Evolutionary conservation across 805 yeast genomes (phyloP).

Genomic region (Candida morakotiae): DNA sequence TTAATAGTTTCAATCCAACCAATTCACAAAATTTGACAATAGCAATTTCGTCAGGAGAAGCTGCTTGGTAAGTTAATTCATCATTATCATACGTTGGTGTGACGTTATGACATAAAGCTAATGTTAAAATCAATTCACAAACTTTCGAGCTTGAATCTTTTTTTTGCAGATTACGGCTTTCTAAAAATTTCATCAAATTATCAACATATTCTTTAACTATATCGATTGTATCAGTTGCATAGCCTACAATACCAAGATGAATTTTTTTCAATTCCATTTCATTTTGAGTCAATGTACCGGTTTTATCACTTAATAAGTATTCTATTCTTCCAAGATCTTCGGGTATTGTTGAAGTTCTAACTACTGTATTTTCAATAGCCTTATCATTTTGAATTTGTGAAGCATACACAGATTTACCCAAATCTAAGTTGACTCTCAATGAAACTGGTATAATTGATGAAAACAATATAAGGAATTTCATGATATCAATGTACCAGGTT

Average conservation of each 20-base stretch:
- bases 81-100: slow-evolving; percentile 71
- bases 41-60: slow-evolving; percentile 98
- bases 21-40: slow-evolving; percentile 86
- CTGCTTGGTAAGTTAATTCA: slow-evolving; percentile 78
- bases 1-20: slow-evolving; percentile 76
- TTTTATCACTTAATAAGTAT: slow-evolving; percentile 86
- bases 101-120: slow-evolving; percentile 95
- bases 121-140: slow-evolving; percentile 72
- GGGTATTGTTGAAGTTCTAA: slow-evolving; percentile 95
- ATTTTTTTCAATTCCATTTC: slow-evolving; percentile 95
- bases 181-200: slow-evolving; percentile 17
- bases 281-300: slow-evolving; percentile 96
- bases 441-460: slow-evolving; percentile 97
- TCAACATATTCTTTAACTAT: slow-evolving; percentile 70
- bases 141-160: slow-evolving; percentile 69
- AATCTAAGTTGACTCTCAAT: slow-evolving; percentile 86
- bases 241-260: slow-evolving; percentile 89
- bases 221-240: slow-evolving; percentile 89
- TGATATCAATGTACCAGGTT: slow-evolving; percentile 85
- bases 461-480: slow-evolving; percentile 87
- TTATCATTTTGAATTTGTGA: slow-evolving; percentile 88
- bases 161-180: slow-evolving; percentile 36
- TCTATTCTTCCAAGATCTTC: slow-evolving; percentile 97
- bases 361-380: slow-evolving; percentile 81
- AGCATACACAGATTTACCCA: slow-evolving; percentile 95